These are phyloP conservation scores for Penicillium sp. DNA, from an alignment of 2,329 filamentous ascomycete genomes.

Conservation along the genomic window DNA sequence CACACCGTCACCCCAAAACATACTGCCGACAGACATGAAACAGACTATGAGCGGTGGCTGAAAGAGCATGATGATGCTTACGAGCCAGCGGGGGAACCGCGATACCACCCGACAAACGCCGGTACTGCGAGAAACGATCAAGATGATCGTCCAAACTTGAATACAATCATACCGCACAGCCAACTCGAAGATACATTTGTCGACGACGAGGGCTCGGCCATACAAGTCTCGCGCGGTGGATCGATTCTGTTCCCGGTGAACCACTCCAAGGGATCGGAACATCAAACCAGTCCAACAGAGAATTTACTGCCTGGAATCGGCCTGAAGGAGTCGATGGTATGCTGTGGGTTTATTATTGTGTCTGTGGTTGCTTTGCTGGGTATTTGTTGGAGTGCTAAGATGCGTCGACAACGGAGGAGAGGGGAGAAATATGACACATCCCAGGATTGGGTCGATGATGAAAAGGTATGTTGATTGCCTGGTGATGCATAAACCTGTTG, in stretches of 20 bases:
- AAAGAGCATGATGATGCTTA: conserved; percentile 12
- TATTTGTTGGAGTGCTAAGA: background rate
- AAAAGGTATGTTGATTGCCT: background rate
- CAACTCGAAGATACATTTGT: background rate
- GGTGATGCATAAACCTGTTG: background rate
- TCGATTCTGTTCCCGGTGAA: background rate
- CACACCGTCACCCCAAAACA: background rate
- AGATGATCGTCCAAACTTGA: background rate
- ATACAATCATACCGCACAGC: background rate
- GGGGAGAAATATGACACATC: background rate
- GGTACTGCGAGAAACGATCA: background rate
- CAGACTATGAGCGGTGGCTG: conserved; percentile 8
- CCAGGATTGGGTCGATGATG: background rate
- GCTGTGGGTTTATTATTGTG: background rate
- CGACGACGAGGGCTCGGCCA: background rate
- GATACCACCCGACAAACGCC: background rate
- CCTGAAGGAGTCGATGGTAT: background rate
- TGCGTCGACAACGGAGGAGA: background rate
- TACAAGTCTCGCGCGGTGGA: background rate
- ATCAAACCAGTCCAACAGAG: background rate
- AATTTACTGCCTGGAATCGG: background rate
- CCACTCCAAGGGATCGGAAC: background rate
- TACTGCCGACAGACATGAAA: background rate
- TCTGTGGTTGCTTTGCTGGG: background rate
- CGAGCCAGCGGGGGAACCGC: conserved; percentile 6